These are phyloP conservation scores for Mycena capillaripes DNA, from an alignment of 768 basidiomycete species.

Conservation along the genomic window DNA sequence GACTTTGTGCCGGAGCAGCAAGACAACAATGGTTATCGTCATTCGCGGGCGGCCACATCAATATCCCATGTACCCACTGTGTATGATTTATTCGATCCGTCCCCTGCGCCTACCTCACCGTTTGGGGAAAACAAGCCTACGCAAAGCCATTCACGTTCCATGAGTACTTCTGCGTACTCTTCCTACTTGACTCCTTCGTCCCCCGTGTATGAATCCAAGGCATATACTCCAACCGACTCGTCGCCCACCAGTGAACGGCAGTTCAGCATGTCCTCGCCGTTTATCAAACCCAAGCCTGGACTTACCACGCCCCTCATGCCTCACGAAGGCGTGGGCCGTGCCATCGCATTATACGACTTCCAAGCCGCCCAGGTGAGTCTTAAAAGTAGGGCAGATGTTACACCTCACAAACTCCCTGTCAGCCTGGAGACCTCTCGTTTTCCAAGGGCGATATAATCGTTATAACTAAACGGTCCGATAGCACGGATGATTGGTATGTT, in stretches of 20 bases:
- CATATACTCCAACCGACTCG: neutral
- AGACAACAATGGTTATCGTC: conserved; percentile 14
- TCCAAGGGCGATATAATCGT: conserved; percentile 81
- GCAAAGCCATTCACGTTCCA: conserved; percentile 48
- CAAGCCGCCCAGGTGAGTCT: conserved; percentile 74
- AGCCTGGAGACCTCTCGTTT: conserved; percentile 85
- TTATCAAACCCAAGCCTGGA: conserved; percentile 65
- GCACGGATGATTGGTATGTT: conserved; percentile 79
- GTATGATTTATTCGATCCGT: conserved; percentile 44
- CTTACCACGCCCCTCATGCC: conserved; percentile 62
- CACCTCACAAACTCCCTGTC: conserved; percentile 11
- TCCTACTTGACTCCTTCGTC: conserved; percentile 38
- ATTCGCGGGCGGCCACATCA: conserved; percentile 31
- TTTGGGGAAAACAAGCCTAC: conserved; percentile 39
- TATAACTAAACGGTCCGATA: conserved; percentile 78
- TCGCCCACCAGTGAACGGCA: conserved; percentile 9
- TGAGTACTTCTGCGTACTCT: conserved; percentile 47
- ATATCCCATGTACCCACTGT: conserved; percentile 34
- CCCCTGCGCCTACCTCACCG: conserved; percentile 52
- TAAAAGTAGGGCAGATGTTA: neutral
- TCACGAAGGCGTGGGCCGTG: conserved; percentile 76
- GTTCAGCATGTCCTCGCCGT: conserved; percentile 42
- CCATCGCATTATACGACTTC: conserved; percentile 83
- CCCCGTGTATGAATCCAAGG: neutral
- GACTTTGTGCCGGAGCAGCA: conserved; percentile 53